Base-by-base conservation (phyloP, 2,329 filamentous ascomycete genomes). In the Emydomyces testavorans region DNA sequence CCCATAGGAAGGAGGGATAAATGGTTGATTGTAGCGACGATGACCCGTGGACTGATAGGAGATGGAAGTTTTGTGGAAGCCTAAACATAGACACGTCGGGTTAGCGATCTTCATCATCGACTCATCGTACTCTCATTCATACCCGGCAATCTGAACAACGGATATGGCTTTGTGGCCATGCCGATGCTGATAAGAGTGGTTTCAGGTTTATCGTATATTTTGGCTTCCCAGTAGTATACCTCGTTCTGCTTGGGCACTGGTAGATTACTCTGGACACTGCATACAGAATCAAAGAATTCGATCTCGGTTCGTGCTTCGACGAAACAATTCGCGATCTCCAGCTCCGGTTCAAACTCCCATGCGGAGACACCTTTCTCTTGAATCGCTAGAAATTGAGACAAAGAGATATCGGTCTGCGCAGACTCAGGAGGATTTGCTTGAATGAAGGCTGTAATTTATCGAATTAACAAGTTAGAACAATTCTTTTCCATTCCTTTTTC, bases 341-440 rank as follows among this genome's bases (percentile, higher is more conserved):
- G 71, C 66, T 98, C 92, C n/a, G 92, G 92, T 65, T 96, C 92
- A 60, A 98, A 98, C 65, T 98, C 92, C 92, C 92, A 98, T 5
- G 92, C 92, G 4, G 92, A 94, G n/a, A 98, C 90, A 43, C 92
- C 92, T 67, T 98, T 98, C 71, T 98, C 92, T 70, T 98, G 92
- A 56, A 98, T 98, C 35, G 92, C 92, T 50, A 98, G 77, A 64
- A 94, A 96, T 65, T 98, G 92, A 29, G 92, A 96, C 54, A 98
- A 71, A 18, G 92, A 96, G 55, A 98, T 98, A 63, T 98, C 92
- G 56, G 92, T 96, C 60, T 92, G 88, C 50, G 90, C 72, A 6
- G 92, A 96, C 66, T 98, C 92, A 55, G 92, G 88, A 2, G 90
- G 92, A 62, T 96, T 95, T 48, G 83, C 86, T 65, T 92, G 83